Base-by-base conservation (phyloP, 2,329 filamentous ascomycete species). In the Cladosporium sp. region DNA sequence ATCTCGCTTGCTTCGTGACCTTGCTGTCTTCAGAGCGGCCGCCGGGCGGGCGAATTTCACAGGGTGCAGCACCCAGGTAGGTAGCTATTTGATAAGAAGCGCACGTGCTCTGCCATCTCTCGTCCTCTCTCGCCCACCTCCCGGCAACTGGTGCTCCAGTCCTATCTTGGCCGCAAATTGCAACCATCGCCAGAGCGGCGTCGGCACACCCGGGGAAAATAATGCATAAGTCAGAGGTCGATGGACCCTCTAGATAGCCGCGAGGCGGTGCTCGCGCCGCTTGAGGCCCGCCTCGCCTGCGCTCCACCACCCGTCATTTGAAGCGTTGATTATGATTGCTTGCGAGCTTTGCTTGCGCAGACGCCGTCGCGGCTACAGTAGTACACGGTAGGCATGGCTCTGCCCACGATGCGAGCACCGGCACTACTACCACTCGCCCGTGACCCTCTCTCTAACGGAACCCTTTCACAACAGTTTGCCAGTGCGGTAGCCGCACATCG, bases 11-110 rank as follows among this genome's bases (percentile, higher is more conserved):
- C 36, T 39, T 25, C 16, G 29, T 13, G 40, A 40, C 45, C 45
- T 32, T 48, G 45, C 45, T 48, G 45, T 48, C 45, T 48, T 48
- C 45, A 48, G 30, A 13, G 30, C 45, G 45, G 35, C n/a, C 35
- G 5, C 18, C 45, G 45, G 35, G 32, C n/a, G 32, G 29, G 36
- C 25, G 45, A 32, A 27, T 33, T 40, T 40, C 22, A 9, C 22
- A 27, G 22, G 22, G 22, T 27, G 9, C 22, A 9, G 22, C 9
- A n/a, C n/a, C n/a, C n/a, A n/a, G n/a, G n/a, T n/a, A n/a, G n/a
- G n/a, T n/a, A n/a, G n/a, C n/a, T n/a, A n/a, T n/a, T n/a, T n/a
- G n/a, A n/a, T n/a, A n/a, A n/a, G n/a, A n/a, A n/a, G 22, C 32
- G 32, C 32, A 35, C 32, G 32, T 35, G 32, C 32, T 35, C 32